Conservation (phyloP, 306 rosid genomes). For the Pueraria montana region DNA sequence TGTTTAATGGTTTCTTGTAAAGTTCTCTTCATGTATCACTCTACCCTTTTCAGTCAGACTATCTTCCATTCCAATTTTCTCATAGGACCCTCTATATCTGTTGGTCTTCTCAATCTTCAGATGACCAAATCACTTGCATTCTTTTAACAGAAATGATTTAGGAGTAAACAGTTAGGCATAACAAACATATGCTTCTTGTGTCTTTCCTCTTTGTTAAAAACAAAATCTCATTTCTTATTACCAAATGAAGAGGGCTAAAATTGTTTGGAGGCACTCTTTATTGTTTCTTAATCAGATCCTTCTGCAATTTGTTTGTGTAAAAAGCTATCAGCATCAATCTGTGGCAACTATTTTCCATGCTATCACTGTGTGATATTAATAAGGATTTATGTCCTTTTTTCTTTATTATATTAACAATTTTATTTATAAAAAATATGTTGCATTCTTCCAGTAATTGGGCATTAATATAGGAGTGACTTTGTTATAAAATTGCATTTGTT, state of each 20-base stretch:
- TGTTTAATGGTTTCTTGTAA: conserved; percentile 13
- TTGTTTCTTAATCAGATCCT: conserved; percentile 24
- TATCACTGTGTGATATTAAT: not conserved
- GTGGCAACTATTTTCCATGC: conserved; percentile 22
- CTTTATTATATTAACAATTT: not conserved
- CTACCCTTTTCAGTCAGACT: conserved; percentile 8
- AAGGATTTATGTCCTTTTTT: not conserved
- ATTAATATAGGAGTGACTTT: conserved; percentile 5
- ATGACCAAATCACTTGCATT: conserved; percentile 7
- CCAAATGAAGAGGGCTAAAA: conserved; percentile 27
- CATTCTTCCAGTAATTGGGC: conserved; percentile 24
- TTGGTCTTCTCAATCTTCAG: conserved; percentile 11
- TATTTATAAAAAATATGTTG: not conserved
- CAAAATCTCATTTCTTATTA: conserved; percentile 3
- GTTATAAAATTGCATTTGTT: conserved; percentile 8
- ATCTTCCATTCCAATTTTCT: not conserved
- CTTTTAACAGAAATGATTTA: conserved; percentile 28
- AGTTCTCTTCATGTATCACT: not conserved
- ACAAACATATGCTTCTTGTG: conserved; percentile 12
- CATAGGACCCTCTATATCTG: not conserved
- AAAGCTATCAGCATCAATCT: conserved; percentile 19
- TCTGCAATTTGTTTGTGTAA: conserved; percentile 20
- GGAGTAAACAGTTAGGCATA: not conserved
- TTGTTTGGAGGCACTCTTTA: conserved; percentile 3
- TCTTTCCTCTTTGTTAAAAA: conserved; percentile 5